These are phyloP conservation scores for Aureobasidium sp. DNA, from an alignment of 2,329 filamentous ascomycete genomes.

Conservation along the genomic window DNA sequence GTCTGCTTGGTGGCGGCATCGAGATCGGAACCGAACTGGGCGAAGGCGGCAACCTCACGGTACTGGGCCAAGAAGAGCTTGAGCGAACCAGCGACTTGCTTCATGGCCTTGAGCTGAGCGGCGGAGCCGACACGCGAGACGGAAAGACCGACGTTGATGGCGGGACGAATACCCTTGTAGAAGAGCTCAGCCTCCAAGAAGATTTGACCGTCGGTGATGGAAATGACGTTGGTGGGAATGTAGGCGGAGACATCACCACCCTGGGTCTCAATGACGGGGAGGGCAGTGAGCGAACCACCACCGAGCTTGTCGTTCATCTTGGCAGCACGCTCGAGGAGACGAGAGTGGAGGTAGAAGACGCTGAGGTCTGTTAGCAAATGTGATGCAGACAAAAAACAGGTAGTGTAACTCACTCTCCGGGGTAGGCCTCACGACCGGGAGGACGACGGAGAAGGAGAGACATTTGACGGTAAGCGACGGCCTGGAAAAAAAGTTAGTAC, in stretches of 20 bases:
- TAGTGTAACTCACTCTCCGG: slow-evolving; percentile 63
- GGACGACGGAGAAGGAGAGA: slow-evolving; percentile 95
- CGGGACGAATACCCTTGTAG: slow-evolving; percentile 99
- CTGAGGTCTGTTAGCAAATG: slow-evolving; percentile 29
- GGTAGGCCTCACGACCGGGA: slow-evolving; percentile 98
- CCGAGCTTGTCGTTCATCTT: slow-evolving; percentile 97
- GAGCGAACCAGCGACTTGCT: slow-evolving; percentile 98
- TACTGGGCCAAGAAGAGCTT: slow-evolving; percentile 99
- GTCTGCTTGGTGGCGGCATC: slow-evolving; percentile 99
- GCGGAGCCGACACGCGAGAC: slow-evolving; percentile 99
- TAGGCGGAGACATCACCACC: slow-evolving; percentile 99
- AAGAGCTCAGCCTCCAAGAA: slow-evolving; percentile 99
- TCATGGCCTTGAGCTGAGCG: slow-evolving; percentile 99
- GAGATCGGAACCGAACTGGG: slow-evolving; percentile 99
- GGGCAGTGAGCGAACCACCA: slow-evolving; percentile 92
- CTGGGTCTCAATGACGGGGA: slow-evolving; percentile 98
- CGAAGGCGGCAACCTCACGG: slow-evolving; percentile 99
- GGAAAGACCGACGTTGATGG: slow-evolving; percentile 99
- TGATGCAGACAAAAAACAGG: slow-evolving; percentile 6
- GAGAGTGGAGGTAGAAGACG: slow-evolving; percentile 98
- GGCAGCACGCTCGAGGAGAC: slow-evolving; percentile 97
- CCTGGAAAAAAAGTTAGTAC: neutral
- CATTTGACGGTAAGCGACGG: slow-evolving; percentile 95
- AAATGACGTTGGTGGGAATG: slow-evolving; percentile 99
- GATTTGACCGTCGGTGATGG: slow-evolving; percentile 98